These are phyloP conservation scores for Blakeslea trispora DNA, from an alignment of 371 early-diverging fungal genomes.

Conservation along the genomic window DNA sequence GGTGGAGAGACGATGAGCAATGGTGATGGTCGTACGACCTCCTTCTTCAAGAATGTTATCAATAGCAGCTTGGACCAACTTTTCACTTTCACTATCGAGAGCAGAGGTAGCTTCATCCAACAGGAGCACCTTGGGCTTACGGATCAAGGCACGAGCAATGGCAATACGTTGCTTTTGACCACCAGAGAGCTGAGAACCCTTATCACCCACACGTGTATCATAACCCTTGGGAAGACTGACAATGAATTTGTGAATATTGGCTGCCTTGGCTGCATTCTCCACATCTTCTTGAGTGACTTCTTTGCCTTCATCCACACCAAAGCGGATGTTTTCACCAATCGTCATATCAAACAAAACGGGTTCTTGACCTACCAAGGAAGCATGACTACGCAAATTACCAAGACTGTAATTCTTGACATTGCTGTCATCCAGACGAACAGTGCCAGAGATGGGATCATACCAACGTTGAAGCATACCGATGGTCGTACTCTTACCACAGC, in stretches of 20 bases:
- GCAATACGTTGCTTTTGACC: slow-evolving; percentile 77
- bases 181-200: slow-evolving; percentile 69
- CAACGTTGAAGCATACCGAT: slow-evolving; percentile 85
- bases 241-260: slow-evolving; percentile 85
- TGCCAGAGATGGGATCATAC: slow-evolving; percentile 75
- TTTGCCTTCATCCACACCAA: slow-evolving; percentile 57
- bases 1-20: slow-evolving; percentile 77
- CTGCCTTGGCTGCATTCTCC: slow-evolving; percentile 58
- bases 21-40: slow-evolving; percentile 67
- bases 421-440: slow-evolving; percentile 64
- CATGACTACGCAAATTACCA: slow-evolving; percentile 64
- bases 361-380: slow-evolving; percentile 90
- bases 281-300: slow-evolving; percentile 58
- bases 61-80: slow-evolving; percentile 84
- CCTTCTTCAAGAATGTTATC: slow-evolving; percentile 67
- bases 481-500: slow-evolving; percentile 88
- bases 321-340: slow-evolving; percentile 81
- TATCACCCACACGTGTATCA: slow-evolving; percentile 79
- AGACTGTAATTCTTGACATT: slow-evolving; percentile 67
- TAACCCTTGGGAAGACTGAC: slow-evolving; percentile 69
- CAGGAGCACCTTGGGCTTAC: slow-evolving; percentile 83
- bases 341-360: slow-evolving; percentile 80
- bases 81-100: slow-evolving; percentile 87
- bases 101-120: slow-evolving; percentile 98
- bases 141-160: slow-evolving; percentile 73